A percentile compares a stretch with the other conserved stretches of the same genome.
phyloP scores from a whole-genome alignment of 768 basidiomycete genomes.

The Leccinum disarticulatum region DNA sequence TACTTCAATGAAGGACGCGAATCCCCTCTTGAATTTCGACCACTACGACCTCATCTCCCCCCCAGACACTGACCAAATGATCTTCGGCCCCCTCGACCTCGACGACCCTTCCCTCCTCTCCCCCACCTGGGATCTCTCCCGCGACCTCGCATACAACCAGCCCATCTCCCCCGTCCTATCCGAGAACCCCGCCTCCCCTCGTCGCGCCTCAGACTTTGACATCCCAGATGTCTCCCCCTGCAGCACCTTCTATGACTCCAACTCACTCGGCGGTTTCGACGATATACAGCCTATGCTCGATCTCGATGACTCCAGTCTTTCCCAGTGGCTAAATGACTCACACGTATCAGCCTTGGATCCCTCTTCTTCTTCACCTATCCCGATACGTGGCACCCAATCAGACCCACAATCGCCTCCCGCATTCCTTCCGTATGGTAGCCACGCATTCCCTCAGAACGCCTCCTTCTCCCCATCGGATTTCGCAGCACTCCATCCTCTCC shows the following conservation, averaged over 20 bases:
- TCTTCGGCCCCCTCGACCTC: constrained; percentile 36
- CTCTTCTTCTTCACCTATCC: constrained; percentile 58
- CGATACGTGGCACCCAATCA: constrained; percentile 51
- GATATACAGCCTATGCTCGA: constrained; percentile 41
- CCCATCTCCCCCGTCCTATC: constrained; percentile 42
- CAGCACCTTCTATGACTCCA: constrained; percentile 37
- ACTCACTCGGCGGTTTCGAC: constrained; percentile 30
- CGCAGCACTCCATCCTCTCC: constrained; percentile 61
- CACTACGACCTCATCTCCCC: constrained; percentile 38
- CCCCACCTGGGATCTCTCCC: constrained; percentile 29
- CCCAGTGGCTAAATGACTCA: constrained; percentile 66
- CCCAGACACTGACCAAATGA: constrained; percentile 33
- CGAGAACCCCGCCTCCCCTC: constrained; percentile 40
- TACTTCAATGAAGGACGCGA: constrained; percentile 30
- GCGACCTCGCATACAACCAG: constrained; percentile 37
- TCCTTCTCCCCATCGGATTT: constrained; percentile 62
- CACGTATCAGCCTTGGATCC: constrained; percentile 38
- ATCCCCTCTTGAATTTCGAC: constrained; percentile 34
- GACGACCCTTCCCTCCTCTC: constrained; percentile 32
- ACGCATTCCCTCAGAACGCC: constrained; percentile 47
- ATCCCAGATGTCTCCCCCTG: constrained; percentile 40
- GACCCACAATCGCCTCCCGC: constrained; percentile 44
- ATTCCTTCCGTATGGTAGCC: constrained; percentile 50
- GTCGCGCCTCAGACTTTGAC: constrained; percentile 42
- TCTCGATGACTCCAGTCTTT: constrained; percentile 42